Evolutionary conservation across 2,329 filamentous ascomycete species (phyloP).

Genomic region (Diaporthe citri): DNA sequence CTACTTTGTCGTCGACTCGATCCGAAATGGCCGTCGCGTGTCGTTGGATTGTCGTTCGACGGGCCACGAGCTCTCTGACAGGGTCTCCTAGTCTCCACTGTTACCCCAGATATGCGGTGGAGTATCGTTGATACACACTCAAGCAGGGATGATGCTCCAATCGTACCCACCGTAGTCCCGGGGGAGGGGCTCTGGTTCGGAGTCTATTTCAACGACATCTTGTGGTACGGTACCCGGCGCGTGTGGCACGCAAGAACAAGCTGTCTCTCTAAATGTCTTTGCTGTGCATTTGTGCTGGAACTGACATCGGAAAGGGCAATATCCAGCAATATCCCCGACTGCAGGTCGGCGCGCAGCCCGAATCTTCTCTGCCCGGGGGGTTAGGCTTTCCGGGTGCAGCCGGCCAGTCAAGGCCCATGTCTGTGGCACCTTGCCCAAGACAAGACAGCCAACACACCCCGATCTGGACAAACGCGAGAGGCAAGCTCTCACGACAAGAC

Average conservation of each 20-base stretch:
- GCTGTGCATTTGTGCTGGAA: slow-evolving; percentile 21
- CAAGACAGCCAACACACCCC: slow-evolving; percentile 14
- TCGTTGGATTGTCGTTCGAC: neutral
- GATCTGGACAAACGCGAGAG: slow-evolving; percentile 3
- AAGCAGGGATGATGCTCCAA: slow-evolving; percentile 36
- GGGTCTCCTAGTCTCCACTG: slow-evolving; percentile 32
- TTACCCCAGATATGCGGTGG: slow-evolving; percentile 32
- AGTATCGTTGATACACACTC: slow-evolving; percentile 18
- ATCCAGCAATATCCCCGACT: slow-evolving; percentile 15
- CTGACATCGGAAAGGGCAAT: slow-evolving; percentile 23
- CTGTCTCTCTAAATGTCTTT: neutral
- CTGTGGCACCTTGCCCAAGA: slow-evolving; percentile 23
- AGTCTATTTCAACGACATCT: slow-evolving; percentile 36
- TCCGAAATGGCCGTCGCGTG: neutral
- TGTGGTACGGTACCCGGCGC: slow-evolving; percentile 36
- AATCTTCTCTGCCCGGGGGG: neutral
- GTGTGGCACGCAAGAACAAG: neutral
- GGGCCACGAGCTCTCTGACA: slow-evolving; percentile 1
- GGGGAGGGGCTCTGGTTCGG: slow-evolving; percentile 22
- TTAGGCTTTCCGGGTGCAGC: slow-evolving; percentile 32
- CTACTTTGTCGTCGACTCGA: slow-evolving; percentile 18
- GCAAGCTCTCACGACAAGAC: slow-evolving; percentile 13
- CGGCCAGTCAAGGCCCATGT: slow-evolving; percentile 18
- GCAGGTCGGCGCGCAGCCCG: slow-evolving; percentile 25
- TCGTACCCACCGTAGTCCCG: slow-evolving; percentile 25